A percentile compares a stretch with the other conserved stretches of the same genome.
phyloP scores from a whole-genome alignment of 2,329 filamentous ascomycete species.

The Acephala macrosclerotiorum region DNA sequence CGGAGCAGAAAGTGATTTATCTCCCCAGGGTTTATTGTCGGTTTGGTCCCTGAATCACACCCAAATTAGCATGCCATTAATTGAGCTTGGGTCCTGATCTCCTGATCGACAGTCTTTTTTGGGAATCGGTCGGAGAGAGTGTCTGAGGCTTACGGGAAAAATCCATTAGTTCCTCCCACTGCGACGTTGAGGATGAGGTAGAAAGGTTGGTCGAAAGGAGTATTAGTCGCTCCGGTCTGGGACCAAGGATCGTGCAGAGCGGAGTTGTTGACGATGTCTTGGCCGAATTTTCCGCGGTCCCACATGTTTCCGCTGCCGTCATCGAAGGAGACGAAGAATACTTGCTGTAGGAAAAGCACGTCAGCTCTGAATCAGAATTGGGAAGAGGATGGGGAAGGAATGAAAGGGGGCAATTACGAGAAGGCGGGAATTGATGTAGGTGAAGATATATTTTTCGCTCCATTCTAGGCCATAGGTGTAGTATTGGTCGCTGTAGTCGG shows the following conservation, averaged over 20 bases:
- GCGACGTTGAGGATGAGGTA: conserved; percentile 78
- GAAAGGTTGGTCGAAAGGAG: conserved; percentile 77
- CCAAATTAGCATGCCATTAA: not conserved
- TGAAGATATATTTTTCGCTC: conserved; percentile 86
- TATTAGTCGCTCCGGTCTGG: conserved; percentile 61
- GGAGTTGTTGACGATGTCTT: conserved; percentile 50
- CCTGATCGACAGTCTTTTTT: not conserved
- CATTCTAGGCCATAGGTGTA: conserved; percentile 84
- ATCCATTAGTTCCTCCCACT: conserved; percentile 79
- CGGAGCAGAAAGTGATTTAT: conserved; percentile 2
- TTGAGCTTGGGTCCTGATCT: not conserved
- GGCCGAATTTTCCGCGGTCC: conserved; percentile 50
- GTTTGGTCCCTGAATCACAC: conserved; percentile 65
- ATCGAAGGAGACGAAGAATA: conserved; percentile 14
- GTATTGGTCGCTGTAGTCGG: conserved; percentile 50
- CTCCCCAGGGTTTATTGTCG: conserved; percentile 65
- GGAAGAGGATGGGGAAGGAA: not conserved
- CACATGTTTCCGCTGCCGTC: conserved; percentile 37
- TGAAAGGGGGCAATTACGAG: conserved; percentile 57
- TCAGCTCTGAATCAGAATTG: conserved; percentile 62
- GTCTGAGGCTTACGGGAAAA: conserved; percentile 60
- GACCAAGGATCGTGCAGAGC: conserved; percentile 65
- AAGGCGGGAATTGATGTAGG: conserved; percentile 80
- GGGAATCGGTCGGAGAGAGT: not conserved
- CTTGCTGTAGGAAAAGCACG: conserved; percentile 8